Conservation (phyloP, 1,139 yeast genomes). For the Kazachstania sp. region DNA sequence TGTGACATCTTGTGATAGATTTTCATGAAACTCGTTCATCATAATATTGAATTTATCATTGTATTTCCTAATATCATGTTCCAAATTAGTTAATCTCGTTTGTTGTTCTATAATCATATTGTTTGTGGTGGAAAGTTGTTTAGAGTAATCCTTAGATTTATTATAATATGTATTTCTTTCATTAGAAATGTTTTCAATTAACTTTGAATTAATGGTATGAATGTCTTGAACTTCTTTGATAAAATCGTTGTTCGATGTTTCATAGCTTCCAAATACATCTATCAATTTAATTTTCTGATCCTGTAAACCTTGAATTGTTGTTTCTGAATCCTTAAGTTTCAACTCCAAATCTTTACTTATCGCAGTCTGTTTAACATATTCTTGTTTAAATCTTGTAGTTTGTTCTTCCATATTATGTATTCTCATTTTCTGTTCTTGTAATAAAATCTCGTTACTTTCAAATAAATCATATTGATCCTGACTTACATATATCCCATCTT, state of each 20-base stretch:
- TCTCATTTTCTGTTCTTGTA: slow-evolving; percentile 41
- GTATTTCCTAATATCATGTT: neutral
- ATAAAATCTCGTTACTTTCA: slow-evolving; percentile 38
- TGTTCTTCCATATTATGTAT: slow-evolving; percentile 40
- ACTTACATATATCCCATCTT: slow-evolving; percentile 59
- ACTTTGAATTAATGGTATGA: slow-evolving; percentile 16
- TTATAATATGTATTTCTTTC: slow-evolving; percentile 22
- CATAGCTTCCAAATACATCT: slow-evolving; percentile 16
- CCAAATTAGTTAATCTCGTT: neutral
- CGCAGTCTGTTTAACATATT: slow-evolving; percentile 27
- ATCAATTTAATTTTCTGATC: slow-evolving; percentile 26
- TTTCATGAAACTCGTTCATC: neutral
- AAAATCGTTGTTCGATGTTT: slow-evolving; percentile 13
- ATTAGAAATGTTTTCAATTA: slow-evolving; percentile 12
- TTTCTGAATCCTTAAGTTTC: slow-evolving; percentile 18
- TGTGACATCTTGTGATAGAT: slow-evolving; percentile 1
- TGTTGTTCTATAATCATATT: slow-evolving; percentile 13
- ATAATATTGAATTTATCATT: slow-evolving; percentile 2
- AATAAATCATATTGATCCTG: slow-evolving; percentile 35
- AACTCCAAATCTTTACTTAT: slow-evolving; percentile 19
- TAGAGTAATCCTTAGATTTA: slow-evolving; percentile 13
- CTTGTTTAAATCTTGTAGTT: slow-evolving; percentile 30
- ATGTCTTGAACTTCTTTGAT: slow-evolving; percentile 19
- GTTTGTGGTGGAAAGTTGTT: slow-evolving; percentile 6
- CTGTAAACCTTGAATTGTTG: slow-evolving; percentile 32